Base-by-base conservation (phyloP, 2,329 filamentous ascomycete genomes). In the Aspergillus tubingensis region DNA sequence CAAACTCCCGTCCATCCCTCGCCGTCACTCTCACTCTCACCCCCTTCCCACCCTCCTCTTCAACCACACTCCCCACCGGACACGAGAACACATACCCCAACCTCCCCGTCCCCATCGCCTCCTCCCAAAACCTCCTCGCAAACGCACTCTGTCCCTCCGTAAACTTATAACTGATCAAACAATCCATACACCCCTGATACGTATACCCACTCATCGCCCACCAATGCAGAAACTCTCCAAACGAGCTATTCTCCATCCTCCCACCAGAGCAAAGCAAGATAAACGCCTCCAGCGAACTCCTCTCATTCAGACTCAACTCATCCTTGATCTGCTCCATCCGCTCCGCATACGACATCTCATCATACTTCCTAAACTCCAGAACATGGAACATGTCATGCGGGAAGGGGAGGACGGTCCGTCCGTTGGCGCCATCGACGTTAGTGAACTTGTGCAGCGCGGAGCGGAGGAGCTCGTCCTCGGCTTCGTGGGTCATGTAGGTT, bases 201-300 rank as follows among this genome's bases (percentile, higher is more conserved):
- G 70, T 75, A 65, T 80, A 80, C 27, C 74, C 79, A 56, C 72
- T 72, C 1, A 80, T 68, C 8, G 76, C 81, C 80, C 76, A 82
- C 80, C 80, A 82, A 59, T 80, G 80, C 17, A 83, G 67, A 32
- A 82, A 77, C 56, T 83, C 80, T 51, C 78, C 77, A 59, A 83
- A 80, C 21, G 76, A 78, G 0, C 75, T 78, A 0, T 77, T 80
- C 8, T 78, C 74, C 0, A 81, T 73, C 0, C 76, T 80, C 0
- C 70, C 77, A 5, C 80, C 78, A 53, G 79, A 80, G 61, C 75
- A 77, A 1, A 82, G 74, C 0, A 80, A 68, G 0, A 82, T 67
- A 10, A 80, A 80, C 0, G 72, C 69, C 62, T 82, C 78, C 2
- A 82, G 39, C 2, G 70, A 30, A 11, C 68, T 2, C 72, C 68